These are phyloP conservation scores for Teunomyces kruisii DNA, from an alignment of 805 yeast genomes.

Conservation along the genomic window DNA sequence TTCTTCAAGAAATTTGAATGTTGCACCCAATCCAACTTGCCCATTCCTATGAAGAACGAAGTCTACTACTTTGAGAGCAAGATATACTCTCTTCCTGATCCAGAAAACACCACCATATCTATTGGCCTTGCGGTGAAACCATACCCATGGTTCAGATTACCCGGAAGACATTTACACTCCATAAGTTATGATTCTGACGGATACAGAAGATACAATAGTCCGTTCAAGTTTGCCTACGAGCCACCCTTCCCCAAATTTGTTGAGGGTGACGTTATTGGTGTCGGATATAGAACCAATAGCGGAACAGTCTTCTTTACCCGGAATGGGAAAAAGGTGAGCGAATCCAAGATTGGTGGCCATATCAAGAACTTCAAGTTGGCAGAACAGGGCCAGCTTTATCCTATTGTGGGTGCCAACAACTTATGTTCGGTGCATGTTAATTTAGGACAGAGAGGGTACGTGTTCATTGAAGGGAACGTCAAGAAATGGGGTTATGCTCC, in stretches of 20 bases:
- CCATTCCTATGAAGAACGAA: constrained; percentile 78
- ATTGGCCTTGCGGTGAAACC: constrained; percentile 85
- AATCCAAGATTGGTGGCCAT: constrained; percentile 79
- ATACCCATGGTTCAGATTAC: constrained; percentile 89
- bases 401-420: constrained; percentile 85
- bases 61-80: constrained; percentile 90
- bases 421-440: constrained; percentile 84
- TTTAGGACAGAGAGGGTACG: constrained; percentile 86
- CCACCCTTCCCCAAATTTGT: constrained; percentile 57
- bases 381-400: constrained; percentile 57
- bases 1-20: constrained; percentile 61
- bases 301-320: constrained; percentile 92
- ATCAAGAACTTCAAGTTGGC: constrained; percentile 63
- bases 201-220: constrained; percentile 72
- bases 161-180: constrained; percentile 87
- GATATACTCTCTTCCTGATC: constrained; percentile 66
- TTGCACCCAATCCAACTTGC: constrained; percentile 77
- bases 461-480: constrained; percentile 87
- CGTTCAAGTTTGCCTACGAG: constrained; percentile 53
- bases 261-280: constrained; percentile 90
- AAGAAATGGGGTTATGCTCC: constrained; percentile 97
- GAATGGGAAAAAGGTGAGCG: constrained; percentile 86
- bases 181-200: constrained; percentile 89
- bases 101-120: constrained; percentile 56
- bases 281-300: constrained; percentile 79